Conservation (phyloP, 2,329 filamentous ascomycete species). For the Diplodia corticola region DNA sequence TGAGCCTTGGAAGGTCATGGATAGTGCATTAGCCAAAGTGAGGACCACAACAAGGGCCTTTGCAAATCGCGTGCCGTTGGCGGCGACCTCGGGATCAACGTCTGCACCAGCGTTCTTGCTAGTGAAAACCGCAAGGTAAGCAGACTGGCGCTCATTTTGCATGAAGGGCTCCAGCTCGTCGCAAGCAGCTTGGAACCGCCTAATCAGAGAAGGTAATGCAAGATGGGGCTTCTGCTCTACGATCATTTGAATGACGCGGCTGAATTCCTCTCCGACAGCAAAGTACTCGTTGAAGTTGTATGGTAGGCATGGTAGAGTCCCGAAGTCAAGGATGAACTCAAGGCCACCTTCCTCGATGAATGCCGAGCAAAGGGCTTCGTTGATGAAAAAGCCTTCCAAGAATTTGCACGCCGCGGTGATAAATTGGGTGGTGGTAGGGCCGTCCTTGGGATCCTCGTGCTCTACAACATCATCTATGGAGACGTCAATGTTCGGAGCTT, state of each 20-base stretch:
- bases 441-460: conserved; percentile 52
- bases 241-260: conserved; percentile 72
- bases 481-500: conserved; percentile 25
- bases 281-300: conserved; percentile 66
- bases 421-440: conserved; percentile 63
- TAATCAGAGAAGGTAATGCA: conserved; percentile 77
- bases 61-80: conserved; percentile 71
- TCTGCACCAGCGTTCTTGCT: not conserved
- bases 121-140: conserved; percentile 17
- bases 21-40: conserved; percentile 72
- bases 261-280: conserved; percentile 62
- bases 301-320: conserved; percentile 77
- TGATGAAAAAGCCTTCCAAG: conserved; percentile 73
- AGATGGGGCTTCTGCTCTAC: conserved; percentile 79
- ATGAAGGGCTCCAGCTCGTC: conserved; percentile 57
- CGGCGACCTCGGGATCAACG: conserved; percentile 36
- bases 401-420: conserved; percentile 77
- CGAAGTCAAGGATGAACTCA: conserved; percentile 80
- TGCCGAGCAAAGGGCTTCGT: conserved; percentile 67
- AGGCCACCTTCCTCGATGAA: conserved; percentile 80
- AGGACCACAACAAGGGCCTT: conserved; percentile 79
- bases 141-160: conserved; percentile 28
- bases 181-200: conserved; percentile 69
- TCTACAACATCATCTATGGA: conserved; percentile 45
- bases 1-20: conserved; percentile 68